Evolutionary conservation across 768 basidiomycete genomes (phyloP), one percentile per base, ranked within the genome.

Genomic region (Leccinum broughii): DNA sequence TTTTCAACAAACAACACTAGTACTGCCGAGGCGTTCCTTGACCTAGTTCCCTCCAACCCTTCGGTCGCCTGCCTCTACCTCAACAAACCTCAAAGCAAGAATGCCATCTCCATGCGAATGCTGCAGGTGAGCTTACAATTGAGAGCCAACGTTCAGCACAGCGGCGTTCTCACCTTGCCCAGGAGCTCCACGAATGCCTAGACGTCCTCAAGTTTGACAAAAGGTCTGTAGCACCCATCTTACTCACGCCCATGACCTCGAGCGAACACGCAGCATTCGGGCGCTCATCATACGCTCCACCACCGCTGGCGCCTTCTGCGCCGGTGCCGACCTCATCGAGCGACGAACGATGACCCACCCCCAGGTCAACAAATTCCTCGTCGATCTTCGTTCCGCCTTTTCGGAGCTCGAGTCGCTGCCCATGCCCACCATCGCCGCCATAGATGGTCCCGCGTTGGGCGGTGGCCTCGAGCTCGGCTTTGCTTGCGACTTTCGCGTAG

Each of bases 371-470:
- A 84, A 81, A 66, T 97, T 96, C 76, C 87, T 97, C 51, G 75
- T 80, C 53, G 86, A 89, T 65, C 79, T 97, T 24, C 84, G 95
- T 30, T 77, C 79, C 41, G 83, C 91, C 9, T 74, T 98, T 44
- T 80, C 82, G 30, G 84, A 83, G 67, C 82, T 98, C n/a, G 93
- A 95, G 75, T 78, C 80, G 44, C 77, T 96, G 35, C 89, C 90
- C 6, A 84, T 95, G 78, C 95, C 95, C 4, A 95, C 93, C 15
- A 90, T 97, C 58, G 90, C 90, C 37, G 93, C 94, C 5, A 90
- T 98, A 46, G 95, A 97, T 70, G 95, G 95, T 0, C 92, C 92
- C 20, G 95, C 95, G 9, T 80, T 98, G 0, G 95, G 95, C 10
- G 95, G 95, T n/a, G 95, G 95, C 2, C 80, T 95, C 30, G 95